Conservation (phyloP, 805 yeast genomes). For the Wickerhamomyces canadensis region DNA sequence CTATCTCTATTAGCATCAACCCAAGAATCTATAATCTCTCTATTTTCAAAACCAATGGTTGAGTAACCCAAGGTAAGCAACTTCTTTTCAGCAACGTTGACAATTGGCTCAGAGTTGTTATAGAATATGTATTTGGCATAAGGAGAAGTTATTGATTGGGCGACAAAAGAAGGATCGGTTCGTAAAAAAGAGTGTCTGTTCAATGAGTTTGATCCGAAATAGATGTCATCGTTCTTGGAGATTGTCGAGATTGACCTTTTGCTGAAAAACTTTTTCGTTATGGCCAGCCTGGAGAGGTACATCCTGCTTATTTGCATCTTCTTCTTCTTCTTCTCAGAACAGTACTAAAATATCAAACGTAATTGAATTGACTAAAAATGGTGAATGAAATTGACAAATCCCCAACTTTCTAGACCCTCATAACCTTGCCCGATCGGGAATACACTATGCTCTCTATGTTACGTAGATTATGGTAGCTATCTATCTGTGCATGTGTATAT, state of each 20-base stretch:
- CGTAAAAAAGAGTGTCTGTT: constrained; percentile 55
- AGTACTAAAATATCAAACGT: too few relatives aligned
- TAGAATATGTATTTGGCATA: constrained; percentile 38
- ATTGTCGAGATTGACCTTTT: not conserved
- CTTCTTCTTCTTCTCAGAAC: too few relatives aligned
- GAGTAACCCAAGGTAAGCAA: constrained; percentile 11
- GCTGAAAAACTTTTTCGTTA: not conserved
- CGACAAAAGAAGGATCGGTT: constrained; percentile 42
- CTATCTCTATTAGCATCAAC: constrained; percentile 9
- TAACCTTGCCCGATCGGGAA: too few relatives aligned
- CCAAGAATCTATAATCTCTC: constrained; percentile 21
- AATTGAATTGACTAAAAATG: too few relatives aligned
- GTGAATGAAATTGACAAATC: too few relatives aligned
- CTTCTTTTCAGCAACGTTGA: constrained; percentile 7
- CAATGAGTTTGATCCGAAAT: constrained; percentile 44
- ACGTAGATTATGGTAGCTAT: too few relatives aligned
- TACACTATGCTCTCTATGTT: too few relatives aligned
- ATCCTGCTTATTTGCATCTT: not conserved
- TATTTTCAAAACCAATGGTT: constrained; percentile 11
- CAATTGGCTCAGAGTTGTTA: constrained; percentile 27
- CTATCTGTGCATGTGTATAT: too few relatives aligned
- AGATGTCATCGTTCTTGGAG: constrained; percentile 17
- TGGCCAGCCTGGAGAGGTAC: not conserved
- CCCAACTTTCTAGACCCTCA: too few relatives aligned
- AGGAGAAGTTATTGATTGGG: constrained; percentile 36